phyloP scores from a whole-genome alignment of 1,284 basidiomycete species.

The Cryptococcus sp. region DNA sequence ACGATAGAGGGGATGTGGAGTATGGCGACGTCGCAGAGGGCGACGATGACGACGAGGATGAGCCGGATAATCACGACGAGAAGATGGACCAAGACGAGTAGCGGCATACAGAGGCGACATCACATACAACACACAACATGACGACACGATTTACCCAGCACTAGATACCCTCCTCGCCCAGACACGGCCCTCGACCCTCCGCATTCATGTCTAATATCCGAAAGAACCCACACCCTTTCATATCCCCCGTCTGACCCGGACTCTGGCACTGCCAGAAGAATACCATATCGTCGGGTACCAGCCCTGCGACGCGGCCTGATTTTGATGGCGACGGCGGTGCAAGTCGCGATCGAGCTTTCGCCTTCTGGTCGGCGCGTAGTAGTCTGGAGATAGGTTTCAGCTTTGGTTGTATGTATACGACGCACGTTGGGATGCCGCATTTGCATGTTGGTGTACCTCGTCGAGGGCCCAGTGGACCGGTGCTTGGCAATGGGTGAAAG shows the following conservation, averaged over 20 bases:
- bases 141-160: neutral
- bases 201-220: conserved; percentile 71
- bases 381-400: conserved; percentile 30
- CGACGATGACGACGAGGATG: conserved; percentile 42
- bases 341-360: conserved; percentile 39
- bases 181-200: conserved; percentile 64
- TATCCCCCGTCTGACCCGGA: conserved; percentile 71
- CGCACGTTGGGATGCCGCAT: conserved; percentile 70
- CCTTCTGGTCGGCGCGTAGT: conserved; percentile 54
- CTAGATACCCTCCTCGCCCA: conserved; percentile 21
- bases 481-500: conserved; percentile 63
- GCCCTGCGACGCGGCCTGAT: neutral
- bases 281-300: conserved; percentile 53
- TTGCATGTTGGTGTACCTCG: conserved; percentile 63
- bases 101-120: conserved; percentile 16
- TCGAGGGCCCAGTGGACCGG: conserved; percentile 26
- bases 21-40: conserved; percentile 42
- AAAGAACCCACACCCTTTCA: conserved; percentile 82
- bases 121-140: conserved; percentile 16
- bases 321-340: conserved; percentile 9
- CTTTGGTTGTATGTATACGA: conserved; percentile 1
- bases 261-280: conserved; percentile 90
- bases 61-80: conserved; percentile 39
- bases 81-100: conserved; percentile 21
- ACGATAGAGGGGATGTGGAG: conserved; percentile 33